These are phyloP conservation scores for Silybum marianum DNA, from an alignment of 129 eudicot species.

Conservation along the genomic window DNA sequence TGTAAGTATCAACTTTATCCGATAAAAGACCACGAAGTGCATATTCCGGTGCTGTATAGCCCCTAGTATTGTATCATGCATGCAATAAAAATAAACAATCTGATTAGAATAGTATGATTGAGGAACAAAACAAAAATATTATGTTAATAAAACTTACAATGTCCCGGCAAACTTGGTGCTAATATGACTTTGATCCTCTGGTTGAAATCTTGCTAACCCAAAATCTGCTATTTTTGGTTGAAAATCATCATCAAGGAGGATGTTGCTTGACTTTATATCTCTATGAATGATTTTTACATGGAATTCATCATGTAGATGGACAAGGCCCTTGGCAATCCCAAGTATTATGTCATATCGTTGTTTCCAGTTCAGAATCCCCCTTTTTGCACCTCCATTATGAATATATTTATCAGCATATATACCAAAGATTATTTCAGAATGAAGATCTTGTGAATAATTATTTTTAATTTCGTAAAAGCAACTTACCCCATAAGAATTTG, in stretches of 20 bases:
- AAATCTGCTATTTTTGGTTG: constrained; percentile 84
- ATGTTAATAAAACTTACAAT: constrained; percentile 41
- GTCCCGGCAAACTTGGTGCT: constrained; percentile 84
- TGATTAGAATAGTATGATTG: background rate
- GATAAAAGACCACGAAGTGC: constrained; percentile 68
- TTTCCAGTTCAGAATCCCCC: constrained; percentile 59
- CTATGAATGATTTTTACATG: constrained; percentile 74
- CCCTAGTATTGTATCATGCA: constrained; percentile 41
- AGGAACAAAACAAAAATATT: background rate
- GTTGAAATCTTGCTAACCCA: constrained; percentile 73
- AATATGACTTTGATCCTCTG: constrained; percentile 64
- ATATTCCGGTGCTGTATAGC: constrained; percentile 83
- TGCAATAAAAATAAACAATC: background rate
- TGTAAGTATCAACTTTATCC: constrained; percentile 75
- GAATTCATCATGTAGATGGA: constrained; percentile 66
- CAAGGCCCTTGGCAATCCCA: constrained; percentile 75
- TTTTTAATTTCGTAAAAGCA: background rate
- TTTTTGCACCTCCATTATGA: constrained; percentile 46
- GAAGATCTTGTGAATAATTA: background rate
- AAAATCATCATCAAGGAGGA: constrained; percentile 55
- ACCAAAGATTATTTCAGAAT: background rate
- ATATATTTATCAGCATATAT: background rate
- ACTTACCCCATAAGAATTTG: constrained; percentile 58
- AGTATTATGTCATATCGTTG: constrained; percentile 58
- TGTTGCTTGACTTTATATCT: constrained; percentile 75